Percentiles rank a stretch among this genome's conserved stretches.
Conservation (phyloP, 1,284 basidiomycete species). For the Naganishia albida region DNA sequence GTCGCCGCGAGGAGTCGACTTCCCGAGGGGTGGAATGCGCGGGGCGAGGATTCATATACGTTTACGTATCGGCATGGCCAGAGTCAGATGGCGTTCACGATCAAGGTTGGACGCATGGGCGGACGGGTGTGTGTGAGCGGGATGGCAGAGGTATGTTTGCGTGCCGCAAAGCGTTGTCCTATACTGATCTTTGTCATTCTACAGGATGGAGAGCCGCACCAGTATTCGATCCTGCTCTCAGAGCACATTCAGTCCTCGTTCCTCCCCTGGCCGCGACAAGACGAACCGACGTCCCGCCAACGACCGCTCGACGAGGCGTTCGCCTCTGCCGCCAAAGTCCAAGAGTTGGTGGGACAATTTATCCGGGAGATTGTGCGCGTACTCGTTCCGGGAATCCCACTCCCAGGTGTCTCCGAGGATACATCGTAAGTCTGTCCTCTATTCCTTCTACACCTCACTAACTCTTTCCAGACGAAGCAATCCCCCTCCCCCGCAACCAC, state of each 20-base stretch:
- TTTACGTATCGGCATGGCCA: slow-evolving; percentile 55
- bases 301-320: slow-evolving; percentile 36
- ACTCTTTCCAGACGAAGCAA: slow-evolving; percentile 20
- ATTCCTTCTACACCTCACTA: slow-evolving; percentile 27
- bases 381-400: slow-evolving; percentile 53
- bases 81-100: slow-evolving; percentile 51
- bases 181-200: not conserved
- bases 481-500: not conserved
- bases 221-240: slow-evolving; percentile 46
- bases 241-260: slow-evolving; percentile 52
- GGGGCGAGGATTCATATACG: slow-evolving; percentile 47
- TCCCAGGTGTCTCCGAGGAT: slow-evolving; percentile 49
- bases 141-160: slow-evolving; percentile 53
- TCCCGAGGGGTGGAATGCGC: slow-evolving; percentile 43
- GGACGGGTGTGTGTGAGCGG: slow-evolving; percentile 53
- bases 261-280: slow-evolving; percentile 39
- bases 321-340: slow-evolving; percentile 41
- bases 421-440: slow-evolving; percentile 40
- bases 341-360: slow-evolving; percentile 52
- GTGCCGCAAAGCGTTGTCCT: not conserved
- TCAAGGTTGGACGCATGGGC: slow-evolving; percentile 54
- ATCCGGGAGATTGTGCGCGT: slow-evolving; percentile 52
- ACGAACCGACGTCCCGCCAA: slow-evolving; percentile 23
- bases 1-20: slow-evolving; percentile 31
- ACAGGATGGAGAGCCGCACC: slow-evolving; percentile 56